These are phyloP conservation scores for Hanseniaspora mollemarum DNA, from an alignment of 805 yeast species.

Conservation along the genomic window DNA sequence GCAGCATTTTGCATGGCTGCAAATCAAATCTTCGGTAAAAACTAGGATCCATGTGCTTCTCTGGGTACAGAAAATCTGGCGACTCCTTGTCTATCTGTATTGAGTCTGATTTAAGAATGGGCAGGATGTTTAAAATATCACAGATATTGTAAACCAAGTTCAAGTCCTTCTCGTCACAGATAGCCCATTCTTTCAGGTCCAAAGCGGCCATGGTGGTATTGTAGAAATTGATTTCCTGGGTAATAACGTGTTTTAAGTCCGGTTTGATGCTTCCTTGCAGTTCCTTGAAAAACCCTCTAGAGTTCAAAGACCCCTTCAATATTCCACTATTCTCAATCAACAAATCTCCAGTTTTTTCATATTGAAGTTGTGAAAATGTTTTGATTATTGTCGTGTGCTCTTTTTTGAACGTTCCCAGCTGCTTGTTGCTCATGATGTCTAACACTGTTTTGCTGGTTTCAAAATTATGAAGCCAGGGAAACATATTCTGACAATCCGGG, in stretches of 20 bases:
- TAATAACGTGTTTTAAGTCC: neutral
- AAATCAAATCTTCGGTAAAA: slow-evolving; percentile 74
- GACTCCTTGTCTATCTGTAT: neutral
- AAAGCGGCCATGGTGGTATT: neutral
- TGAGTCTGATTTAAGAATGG: neutral
- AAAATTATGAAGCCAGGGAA: slow-evolving; percentile 76
- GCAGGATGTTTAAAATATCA: neutral
- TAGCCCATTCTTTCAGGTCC: neutral
- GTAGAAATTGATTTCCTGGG: slow-evolving; percentile 3
- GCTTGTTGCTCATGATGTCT: neutral
- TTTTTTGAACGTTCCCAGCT: neutral
- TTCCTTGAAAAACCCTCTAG: neutral
- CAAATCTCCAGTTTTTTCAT: neutral
- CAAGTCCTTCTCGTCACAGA: neutral
- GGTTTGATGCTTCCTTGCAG: neutral
- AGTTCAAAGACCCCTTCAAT: slow-evolving; percentile 8
- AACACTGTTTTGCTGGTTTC: neutral
- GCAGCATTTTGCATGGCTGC: slow-evolving; percentile 63
- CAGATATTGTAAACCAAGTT: slow-evolving; percentile 1
- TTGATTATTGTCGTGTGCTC: slow-evolving; percentile 6
- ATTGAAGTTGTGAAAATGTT: neutral
- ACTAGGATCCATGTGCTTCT: slow-evolving; percentile 39
- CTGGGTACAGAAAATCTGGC: neutral
- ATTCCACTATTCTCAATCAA: slow-evolving; percentile 14
- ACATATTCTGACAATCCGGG: slow-evolving; percentile 59